Evolutionary conservation across 2,329 filamentous ascomycete genomes (phyloP), one percentile per base, ranked within the genome.

Genomic region (Colletotrichum noveboracense): DNA sequence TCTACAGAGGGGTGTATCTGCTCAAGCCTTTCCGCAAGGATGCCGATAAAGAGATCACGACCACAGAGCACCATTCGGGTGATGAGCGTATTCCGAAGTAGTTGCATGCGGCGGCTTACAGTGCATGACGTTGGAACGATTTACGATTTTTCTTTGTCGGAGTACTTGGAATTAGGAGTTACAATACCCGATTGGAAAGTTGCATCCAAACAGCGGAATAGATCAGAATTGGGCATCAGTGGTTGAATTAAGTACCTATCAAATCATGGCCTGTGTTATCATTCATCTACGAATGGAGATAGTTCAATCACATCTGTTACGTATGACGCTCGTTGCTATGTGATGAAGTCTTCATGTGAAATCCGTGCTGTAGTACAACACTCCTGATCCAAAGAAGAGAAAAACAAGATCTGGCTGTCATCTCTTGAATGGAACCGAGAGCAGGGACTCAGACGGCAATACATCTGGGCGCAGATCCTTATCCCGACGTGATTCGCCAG

Each of bases 1-100:
- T 84, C 12, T 79, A 82, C 13, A 70, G 78, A n/a, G 82, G 82
- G 9, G 79, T 80, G 4, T 85, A 82, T 73, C 66, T 85, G 0
- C 77, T 83, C 28, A 75, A 71, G 56, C 52, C 38, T n/a, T 65
- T 73, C 21, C 70, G 70, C 32, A 75, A 60, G 43, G 56, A 36
- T 24, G 30, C 18, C 8, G 26, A 32, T 6, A 14, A 21, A 3
- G 34, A 64, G 16, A 16, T 52, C 4, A 73, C n/a, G 21, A 38
- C 56, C 3, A 68, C 43, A 34, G 24, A 68, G 64, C 73, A 60
- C 6, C 16, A 24, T 32, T 65, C 70, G 12, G 58, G 28, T 5
- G 71, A n/a, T 18, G 73, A 68, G 21, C 32, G 26, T 14, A 36
- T 43, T 18, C 24, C 71, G 43, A n/a, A 26, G 43, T 66, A 70